Evolutionary conservation across 2,329 filamentous ascomycete species (phyloP).

Genomic region (Rhinocladiella mackenziei): DNA sequence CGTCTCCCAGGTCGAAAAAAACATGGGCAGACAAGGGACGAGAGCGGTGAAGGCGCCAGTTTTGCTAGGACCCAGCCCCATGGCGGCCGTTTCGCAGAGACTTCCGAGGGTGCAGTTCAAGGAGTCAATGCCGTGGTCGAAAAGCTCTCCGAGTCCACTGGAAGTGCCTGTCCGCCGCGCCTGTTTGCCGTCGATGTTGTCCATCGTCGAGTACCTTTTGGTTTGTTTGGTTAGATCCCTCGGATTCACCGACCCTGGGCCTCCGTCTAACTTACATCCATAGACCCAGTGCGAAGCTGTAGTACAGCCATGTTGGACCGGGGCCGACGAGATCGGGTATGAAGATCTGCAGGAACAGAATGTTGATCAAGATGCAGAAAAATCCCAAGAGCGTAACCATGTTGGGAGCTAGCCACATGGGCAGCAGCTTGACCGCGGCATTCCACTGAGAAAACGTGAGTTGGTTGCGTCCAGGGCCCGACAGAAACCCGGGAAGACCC

Average conservation of each 20-base stretch:
- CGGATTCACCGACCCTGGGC: neutral
- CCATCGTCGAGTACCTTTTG: conserved; percentile 80
- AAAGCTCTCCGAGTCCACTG: conserved; percentile 89
- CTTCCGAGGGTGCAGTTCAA: conserved; percentile 94
- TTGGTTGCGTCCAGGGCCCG: conserved; percentile 1
- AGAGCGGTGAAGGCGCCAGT: conserved; percentile 88
- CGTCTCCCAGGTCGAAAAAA: conserved; percentile 99
- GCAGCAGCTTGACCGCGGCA: conserved; percentile 83
- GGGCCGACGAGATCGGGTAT: conserved; percentile 90
- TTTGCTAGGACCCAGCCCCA: conserved; percentile 80
- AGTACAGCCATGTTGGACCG: conserved; percentile 87
- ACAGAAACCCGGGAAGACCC: conserved; percentile 33
- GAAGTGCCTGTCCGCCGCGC: conserved; percentile 91
- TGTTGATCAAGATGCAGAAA: conserved; percentile 85
- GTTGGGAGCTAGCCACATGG: conserved; percentile 95
- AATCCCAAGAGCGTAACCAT: conserved; percentile 96
- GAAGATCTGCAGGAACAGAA: conserved; percentile 68
- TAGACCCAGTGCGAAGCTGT: conserved; percentile 88
- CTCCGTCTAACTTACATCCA: conserved; percentile 67
- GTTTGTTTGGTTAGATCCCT: neutral
- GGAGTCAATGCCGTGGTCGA: conserved; percentile 98
- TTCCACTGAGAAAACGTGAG: conserved; percentile 68
- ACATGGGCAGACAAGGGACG: conserved; percentile 92
- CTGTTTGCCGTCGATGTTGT: conserved; percentile 98
- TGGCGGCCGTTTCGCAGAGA: conserved; percentile 83